Evolutionary conservation across 163 green algal genomes (phyloP), one percentile per base, ranked within the genome.

Genomic region (Prototheca stagnorum): DNA sequence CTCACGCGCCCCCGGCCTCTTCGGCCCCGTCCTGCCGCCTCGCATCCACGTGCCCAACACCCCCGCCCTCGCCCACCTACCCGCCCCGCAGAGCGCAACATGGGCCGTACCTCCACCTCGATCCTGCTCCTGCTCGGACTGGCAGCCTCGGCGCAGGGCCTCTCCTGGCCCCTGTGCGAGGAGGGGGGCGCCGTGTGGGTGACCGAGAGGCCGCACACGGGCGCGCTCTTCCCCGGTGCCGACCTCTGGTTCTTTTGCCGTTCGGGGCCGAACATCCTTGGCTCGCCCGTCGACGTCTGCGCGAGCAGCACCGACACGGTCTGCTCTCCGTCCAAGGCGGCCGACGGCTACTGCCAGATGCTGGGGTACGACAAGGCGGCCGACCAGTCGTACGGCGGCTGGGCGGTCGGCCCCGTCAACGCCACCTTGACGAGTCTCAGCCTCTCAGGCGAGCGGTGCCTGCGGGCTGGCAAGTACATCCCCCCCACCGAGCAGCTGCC

Each of bases 211-310:
- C 48, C 48, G n/a, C 20, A 8, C 11, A 56, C 29, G 9, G 29
- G 4, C 8, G 7, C 16, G 3, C 4, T 20, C 23, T 56, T 56
- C 12, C 48, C 48, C 42, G 48, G 48, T 31, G 48, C 48, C n/a
- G 28, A 56, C 31, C 31, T 56, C 9, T 44, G 25, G 48, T 56
- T 56, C 22, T 56, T 56, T 34, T 56, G 48, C 44, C 29, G 42
- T 16, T 31, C 16, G 3, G 9, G 12, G n/a, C 19, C 39, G 7
- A 44, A 44, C 37, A 15, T 44, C 37, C 15, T n/a, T 15, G 37
- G 37, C 37, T 44, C 37, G 20, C 6, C 37, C 8, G 37, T 44
- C 6, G 37, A 21, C 37, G 46, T 11, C 12, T 39, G 24, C 24
- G 20, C n/a, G n/a, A n/a, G 15, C 26, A 8, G 11, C 5, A 6